These are phyloP conservation scores for Solanum paucissectum DNA, from an alignment of 257 asterid genomes.

Conservation along the genomic window DNA sequence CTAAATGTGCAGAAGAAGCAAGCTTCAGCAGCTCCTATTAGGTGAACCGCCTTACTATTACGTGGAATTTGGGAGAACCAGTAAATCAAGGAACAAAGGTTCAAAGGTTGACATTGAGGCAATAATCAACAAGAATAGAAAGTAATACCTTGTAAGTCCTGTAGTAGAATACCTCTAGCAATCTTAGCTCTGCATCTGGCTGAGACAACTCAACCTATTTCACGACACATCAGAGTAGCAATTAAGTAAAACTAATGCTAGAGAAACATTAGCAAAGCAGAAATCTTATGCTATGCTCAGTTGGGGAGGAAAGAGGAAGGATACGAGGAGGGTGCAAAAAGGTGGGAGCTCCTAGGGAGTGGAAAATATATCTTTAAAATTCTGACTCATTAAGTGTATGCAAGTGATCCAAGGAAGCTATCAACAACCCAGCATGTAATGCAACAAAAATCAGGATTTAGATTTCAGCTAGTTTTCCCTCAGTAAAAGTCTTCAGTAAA, in stretches of 20 bases:
- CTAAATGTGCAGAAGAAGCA: not conserved
- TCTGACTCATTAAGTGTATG: too few species aligned
- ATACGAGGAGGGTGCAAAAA: not conserved
- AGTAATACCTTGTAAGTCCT: conserved; percentile 32
- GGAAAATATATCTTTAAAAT: too few species aligned
- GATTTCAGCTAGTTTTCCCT: too few species aligned
- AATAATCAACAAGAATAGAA: not conserved
- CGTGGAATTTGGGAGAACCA: not conserved
- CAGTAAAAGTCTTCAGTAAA: not conserved
- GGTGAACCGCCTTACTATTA: not conserved
- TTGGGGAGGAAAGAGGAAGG: not conserved
- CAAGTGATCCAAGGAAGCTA: too few species aligned
- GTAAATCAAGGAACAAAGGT: not conserved
- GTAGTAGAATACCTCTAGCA: conserved; percentile 36
- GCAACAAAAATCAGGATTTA: too few species aligned
- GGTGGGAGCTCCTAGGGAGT: not conserved
- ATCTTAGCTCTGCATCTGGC: conserved; percentile 35
- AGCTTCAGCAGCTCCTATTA: not conserved
- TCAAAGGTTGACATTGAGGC: not conserved
- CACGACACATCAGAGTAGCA: not conserved
- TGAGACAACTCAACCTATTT: conserved; percentile 39
- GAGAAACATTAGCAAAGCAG: not conserved
- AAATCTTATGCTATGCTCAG: not conserved
- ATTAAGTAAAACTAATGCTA: not conserved
- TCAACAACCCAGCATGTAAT: too few species aligned